A percentile compares a stretch with the other conserved stretches of the same genome.
Evolutionary conservation across 1,284 basidiomycete species (phyloP).

Genomic region (Cutaneotrichosporon dermatis): DNA sequence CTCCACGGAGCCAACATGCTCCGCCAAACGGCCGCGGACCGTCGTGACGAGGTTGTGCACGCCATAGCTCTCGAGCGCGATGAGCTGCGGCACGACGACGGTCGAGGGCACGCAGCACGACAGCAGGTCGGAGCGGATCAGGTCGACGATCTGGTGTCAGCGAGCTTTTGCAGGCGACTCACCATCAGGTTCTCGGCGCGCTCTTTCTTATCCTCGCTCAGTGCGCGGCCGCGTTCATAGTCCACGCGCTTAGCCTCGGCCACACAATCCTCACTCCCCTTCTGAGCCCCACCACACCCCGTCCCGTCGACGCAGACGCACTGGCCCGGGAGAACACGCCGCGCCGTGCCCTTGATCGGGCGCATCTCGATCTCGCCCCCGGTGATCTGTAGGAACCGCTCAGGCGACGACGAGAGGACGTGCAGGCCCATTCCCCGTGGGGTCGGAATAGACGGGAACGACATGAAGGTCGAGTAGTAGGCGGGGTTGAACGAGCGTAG

Average conservation of each 20-base stretch:
- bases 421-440: slow-evolving; percentile 56
- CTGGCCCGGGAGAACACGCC: slow-evolving; percentile 37
- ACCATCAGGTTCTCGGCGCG: slow-evolving; percentile 94
- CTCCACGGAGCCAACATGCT: slow-evolving; percentile 59
- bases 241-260: slow-evolving; percentile 41
- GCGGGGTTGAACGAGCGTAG: slow-evolving; percentile 80
- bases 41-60: slow-evolving; percentile 97
- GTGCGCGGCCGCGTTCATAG: slow-evolving; percentile 44
- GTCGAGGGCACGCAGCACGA: slow-evolving; percentile 63
- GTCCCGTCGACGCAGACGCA: slow-evolving; percentile 33
- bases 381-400: slow-evolving; percentile 80
- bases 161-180: slow-evolving; percentile 10
- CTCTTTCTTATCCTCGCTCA: slow-evolving; percentile 79
- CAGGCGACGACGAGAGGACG: slow-evolving; percentile 78
- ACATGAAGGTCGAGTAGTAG: slow-evolving; percentile 79
- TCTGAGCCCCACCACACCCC: slow-evolving; percentile 27
- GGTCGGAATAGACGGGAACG: slow-evolving; percentile 54
- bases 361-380: slow-evolving; percentile 64
- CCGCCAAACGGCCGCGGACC: slow-evolving; percentile 63
- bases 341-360: slow-evolving; percentile 85
- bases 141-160: slow-evolving; percentile 69
- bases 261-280: slow-evolving; percentile 29
- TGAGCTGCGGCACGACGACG: slow-evolving; percentile 80
- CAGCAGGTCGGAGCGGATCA: slow-evolving; percentile 86
- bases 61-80: slow-evolving; percentile 85